These are phyloP conservation scores for Monilinia polystroma DNA, from an alignment of 2,329 filamentous ascomycete species.

Conservation along the genomic window DNA sequence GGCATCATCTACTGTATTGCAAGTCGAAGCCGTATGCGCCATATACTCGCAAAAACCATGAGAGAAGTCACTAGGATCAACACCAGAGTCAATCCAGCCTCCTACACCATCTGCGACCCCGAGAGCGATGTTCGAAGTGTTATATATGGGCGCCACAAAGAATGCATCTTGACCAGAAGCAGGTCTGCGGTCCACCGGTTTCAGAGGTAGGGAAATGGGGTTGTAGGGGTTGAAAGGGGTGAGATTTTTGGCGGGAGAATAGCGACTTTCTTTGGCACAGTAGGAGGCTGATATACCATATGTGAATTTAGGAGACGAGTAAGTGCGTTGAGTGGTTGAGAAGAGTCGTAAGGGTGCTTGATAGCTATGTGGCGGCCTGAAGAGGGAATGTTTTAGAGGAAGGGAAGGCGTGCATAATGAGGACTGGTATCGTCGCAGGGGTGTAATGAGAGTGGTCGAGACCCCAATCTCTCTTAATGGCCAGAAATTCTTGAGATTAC, in stretches of 20 bases:
- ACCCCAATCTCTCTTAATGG: constrained; percentile 8
- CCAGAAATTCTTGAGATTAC: constrained; percentile 21
- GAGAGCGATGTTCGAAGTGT: constrained; percentile 71
- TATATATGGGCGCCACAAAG: constrained; percentile 75
- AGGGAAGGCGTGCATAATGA: constrained; percentile 8
- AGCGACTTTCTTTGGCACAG: constrained; percentile 68
- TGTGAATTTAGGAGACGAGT: constrained; percentile 46
- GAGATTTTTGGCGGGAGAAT: constrained; percentile 65
- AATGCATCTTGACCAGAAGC: constrained; percentile 94
- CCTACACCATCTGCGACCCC: constrained; percentile 94
- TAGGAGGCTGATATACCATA: constrained; percentile 75
- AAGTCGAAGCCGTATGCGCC: constrained; percentile 64
- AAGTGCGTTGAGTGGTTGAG: constrained; percentile 28
- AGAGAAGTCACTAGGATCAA: constrained; percentile 93
- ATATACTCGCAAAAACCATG: constrained; percentile 93
- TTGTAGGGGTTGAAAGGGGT: constrained; percentile 69
- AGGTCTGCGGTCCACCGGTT: constrained; percentile 61
- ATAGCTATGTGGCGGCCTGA: background rate
- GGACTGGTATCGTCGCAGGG: constrained; percentile 17
- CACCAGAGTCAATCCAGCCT: constrained; percentile 87
- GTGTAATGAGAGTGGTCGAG: constrained; percentile 3
- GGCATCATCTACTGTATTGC: constrained; percentile 34
- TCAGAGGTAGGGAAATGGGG: constrained; percentile 51
- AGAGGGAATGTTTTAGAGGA: background rate
- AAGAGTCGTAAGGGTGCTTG: constrained; percentile 26